These are phyloP conservation scores for Beverwykella pulmonaria DNA, from an alignment of 495 filamentous ascomycete genomes.

Conservation along the genomic window DNA sequence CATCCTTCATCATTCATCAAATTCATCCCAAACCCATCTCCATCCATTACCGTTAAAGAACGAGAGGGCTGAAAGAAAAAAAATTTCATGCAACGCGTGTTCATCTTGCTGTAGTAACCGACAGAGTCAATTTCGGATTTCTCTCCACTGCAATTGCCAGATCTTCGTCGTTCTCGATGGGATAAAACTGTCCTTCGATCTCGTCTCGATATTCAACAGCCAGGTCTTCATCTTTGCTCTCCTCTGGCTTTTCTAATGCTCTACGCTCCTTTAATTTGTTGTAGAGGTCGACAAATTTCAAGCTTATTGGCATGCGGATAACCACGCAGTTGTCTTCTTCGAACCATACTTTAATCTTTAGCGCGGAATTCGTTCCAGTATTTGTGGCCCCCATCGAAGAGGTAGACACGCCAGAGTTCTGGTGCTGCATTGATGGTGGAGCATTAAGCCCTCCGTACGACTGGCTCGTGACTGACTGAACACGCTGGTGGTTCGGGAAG, in stretches of 20 bases:
- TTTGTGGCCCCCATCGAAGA: slow-evolving; percentile 49
- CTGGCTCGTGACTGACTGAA: slow-evolving; percentile 54
- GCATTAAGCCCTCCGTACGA: slow-evolving; percentile 8
- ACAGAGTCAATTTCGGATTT: slow-evolving; percentile 85
- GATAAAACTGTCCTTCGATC: slow-evolving; percentile 69
- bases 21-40: neutral
- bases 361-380: slow-evolving; percentile 47
- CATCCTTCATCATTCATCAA: slow-evolving; percentile 4
- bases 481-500: slow-evolving; percentile 57
- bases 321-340: slow-evolving; percentile 89
- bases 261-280: slow-evolving; percentile 69
- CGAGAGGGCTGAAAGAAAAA: neutral
- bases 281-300: slow-evolving; percentile 61
- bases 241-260: slow-evolving; percentile 41
- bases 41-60: neutral
- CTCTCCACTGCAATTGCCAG: slow-evolving; percentile 75
- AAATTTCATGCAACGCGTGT: neutral
- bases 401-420: slow-evolving; percentile 53
- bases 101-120: slow-evolving; percentile 53
- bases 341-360: slow-evolving; percentile 90
- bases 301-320: slow-evolving; percentile 80
- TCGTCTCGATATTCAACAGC: slow-evolving; percentile 88
- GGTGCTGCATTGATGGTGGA: slow-evolving; percentile 35
- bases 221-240: slow-evolving; percentile 60
- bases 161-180: slow-evolving; percentile 76